Conservation (phyloP, 768 basidiomycete species). For the Thelephora aurantiotincta region DNA sequence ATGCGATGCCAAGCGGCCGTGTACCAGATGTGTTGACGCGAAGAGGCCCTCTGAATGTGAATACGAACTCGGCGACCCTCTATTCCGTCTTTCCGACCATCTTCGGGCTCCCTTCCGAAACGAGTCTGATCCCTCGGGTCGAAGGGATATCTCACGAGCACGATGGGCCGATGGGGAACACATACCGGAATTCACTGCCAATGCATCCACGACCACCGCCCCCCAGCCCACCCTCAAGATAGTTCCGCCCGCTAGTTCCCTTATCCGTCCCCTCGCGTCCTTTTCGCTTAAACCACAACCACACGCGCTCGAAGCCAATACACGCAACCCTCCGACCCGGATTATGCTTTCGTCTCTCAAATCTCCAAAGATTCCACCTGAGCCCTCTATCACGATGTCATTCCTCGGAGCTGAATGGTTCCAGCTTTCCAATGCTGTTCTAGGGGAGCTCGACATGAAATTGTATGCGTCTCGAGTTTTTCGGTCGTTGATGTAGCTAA, state of each 20-base stretch:
- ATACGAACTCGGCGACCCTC: background rate
- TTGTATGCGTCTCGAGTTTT: background rate
- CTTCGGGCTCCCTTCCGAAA: background rate
- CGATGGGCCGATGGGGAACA: no score
- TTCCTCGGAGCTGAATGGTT: background rate
- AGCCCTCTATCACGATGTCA: background rate
- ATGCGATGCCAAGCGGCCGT: background rate
- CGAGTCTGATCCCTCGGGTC: background rate
- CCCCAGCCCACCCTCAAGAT: no score
- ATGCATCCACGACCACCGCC: no score
- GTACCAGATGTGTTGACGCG: background rate
- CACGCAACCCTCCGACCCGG: background rate
- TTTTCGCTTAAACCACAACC: background rate
- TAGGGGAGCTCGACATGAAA: background rate
- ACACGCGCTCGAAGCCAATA: background rate
- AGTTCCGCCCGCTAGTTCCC: no score
- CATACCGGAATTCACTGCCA: no score
- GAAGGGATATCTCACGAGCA: background rate
- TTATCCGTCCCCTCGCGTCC: no score
- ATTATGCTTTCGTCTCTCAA: background rate
- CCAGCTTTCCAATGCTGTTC: background rate
- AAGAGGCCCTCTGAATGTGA: background rate
- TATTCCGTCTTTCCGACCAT: no score
- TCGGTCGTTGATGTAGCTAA: background rate
- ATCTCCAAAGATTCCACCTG: background rate